phyloP scores from a whole-genome alignment of 129 eudicot species.

The Smallanthus sonchifolius region DNA sequence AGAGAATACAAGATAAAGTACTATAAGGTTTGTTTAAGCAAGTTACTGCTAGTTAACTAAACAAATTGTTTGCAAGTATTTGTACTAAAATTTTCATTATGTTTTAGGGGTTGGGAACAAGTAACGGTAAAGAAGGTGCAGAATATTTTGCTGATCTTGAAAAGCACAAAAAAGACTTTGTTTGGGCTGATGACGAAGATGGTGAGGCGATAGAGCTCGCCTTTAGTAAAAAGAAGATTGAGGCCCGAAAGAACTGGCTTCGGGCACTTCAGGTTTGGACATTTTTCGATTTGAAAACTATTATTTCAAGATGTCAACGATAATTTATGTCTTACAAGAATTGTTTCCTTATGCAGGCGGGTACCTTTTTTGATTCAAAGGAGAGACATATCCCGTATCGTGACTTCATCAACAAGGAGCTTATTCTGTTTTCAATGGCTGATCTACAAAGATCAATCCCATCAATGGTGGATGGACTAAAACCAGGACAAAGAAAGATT shows the following conservation, averaged over 20 bases:
- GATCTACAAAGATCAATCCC: slow-evolving; percentile 95
- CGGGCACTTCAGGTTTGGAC: slow-evolving; percentile 67
- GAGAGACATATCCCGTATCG: slow-evolving; percentile 68
- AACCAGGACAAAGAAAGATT: slow-evolving; percentile 95
- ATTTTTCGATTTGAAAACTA: not conserved
- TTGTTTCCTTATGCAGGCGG: slow-evolving; percentile 54
- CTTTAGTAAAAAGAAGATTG: slow-evolving; percentile 91
- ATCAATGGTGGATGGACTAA: slow-evolving; percentile 84
- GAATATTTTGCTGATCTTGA: slow-evolving; percentile 70
- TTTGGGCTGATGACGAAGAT: slow-evolving; percentile 74
- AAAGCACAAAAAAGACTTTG: slow-evolving; percentile 68
- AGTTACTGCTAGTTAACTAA: not conserved
- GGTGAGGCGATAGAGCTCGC: slow-evolving; percentile 92
- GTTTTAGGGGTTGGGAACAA: slow-evolving; percentile 93
- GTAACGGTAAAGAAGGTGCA: slow-evolving; percentile 62
- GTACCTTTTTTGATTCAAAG: slow-evolving; percentile 66
- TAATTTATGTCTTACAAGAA: not conserved
- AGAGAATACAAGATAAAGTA: slow-evolving; percentile 74
- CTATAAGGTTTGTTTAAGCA: slow-evolving; percentile 65
- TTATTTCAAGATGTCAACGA: not conserved
- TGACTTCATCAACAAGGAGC: slow-evolving; percentile 93
- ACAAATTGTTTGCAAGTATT: not conserved
- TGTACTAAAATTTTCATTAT: not conserved
- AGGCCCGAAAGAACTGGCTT: slow-evolving; percentile 90
- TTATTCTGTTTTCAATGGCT: slow-evolving; percentile 76